These are phyloP conservation scores for Vigna trinervia DNA, from an alignment of 306 rosid species.

Conservation along the genomic window DNA sequence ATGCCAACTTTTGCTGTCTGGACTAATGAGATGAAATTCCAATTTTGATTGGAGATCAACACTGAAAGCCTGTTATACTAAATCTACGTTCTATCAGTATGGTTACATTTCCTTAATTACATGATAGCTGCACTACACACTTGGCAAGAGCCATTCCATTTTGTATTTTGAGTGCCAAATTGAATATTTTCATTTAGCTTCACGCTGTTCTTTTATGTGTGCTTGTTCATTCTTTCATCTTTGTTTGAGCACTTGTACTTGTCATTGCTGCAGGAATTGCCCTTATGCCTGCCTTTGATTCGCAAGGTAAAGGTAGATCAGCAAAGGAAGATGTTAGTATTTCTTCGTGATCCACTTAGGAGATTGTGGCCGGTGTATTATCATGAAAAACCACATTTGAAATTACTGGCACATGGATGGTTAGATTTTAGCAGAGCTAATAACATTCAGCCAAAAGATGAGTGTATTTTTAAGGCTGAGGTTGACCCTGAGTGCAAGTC, in stretches of 20 bases:
- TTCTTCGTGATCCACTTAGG: slow-evolving; percentile 51
- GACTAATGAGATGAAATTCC: neutral
- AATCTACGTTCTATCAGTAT: neutral
- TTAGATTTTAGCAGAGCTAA: slow-evolving; percentile 54
- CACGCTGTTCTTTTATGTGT: neutral
- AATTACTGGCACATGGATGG: slow-evolving; percentile 60
- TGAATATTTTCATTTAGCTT: neutral
- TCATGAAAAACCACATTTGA: slow-evolving; percentile 34
- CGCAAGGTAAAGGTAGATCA: neutral
- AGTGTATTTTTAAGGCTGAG: slow-evolving; percentile 46
- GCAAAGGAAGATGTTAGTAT: slow-evolving; percentile 44
- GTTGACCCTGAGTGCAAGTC: slow-evolving; percentile 32
- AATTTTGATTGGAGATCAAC: neutral
- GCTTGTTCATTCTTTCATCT: neutral
- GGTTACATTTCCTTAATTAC: neutral
- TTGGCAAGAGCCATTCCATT: neutral
- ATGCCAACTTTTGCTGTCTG: neutral
- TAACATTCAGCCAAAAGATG: slow-evolving; percentile 54
- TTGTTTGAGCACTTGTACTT: slow-evolving; percentile 15
- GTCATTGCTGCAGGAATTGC: slow-evolving; percentile 55
- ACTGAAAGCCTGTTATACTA: neutral
- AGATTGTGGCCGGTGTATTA: slow-evolving; percentile 67
- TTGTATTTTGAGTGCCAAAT: slow-evolving; percentile 20
- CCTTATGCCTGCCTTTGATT: slow-evolving; percentile 42
- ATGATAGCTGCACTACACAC: slow-evolving; percentile 2